Evolutionary conservation across 2,329 filamentous ascomycete genomes (phyloP).

Genomic region (Rutstroemia sydowiana): DNA sequence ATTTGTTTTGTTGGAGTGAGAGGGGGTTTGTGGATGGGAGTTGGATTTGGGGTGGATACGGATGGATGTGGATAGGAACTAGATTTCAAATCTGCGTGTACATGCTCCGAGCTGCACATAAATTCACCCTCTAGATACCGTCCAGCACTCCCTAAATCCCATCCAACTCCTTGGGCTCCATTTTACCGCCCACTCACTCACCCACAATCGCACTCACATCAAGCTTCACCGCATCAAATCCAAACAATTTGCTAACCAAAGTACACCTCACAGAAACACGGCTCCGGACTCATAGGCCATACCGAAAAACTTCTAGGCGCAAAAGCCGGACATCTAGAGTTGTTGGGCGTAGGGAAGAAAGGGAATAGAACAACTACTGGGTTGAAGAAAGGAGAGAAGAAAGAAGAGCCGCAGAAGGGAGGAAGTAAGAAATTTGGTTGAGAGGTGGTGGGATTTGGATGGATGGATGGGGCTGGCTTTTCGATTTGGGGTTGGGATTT

Average conservation of each 20-base stretch:
- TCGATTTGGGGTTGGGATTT: too few relatives aligned
- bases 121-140: too few relatives aligned
- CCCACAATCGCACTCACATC: background rate
- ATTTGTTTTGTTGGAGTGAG: background rate
- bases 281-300: slow-evolving; percentile 52
- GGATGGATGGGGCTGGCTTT: background rate
- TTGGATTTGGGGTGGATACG: background rate
- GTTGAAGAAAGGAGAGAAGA: slow-evolving; percentile 29
- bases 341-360: slow-evolving; percentile 61
- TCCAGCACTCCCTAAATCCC: too few relatives aligned
- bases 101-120: background rate
- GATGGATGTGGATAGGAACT: background rate
- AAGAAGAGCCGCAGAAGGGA: slow-evolving; percentile 21
- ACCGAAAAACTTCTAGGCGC: slow-evolving; percentile 62
- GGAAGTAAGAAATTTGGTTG: slow-evolving; percentile 30
- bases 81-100: background rate
- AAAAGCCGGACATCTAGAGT: slow-evolving; percentile 62
- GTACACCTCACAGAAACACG: slow-evolving; percentile 43
- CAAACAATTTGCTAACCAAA: slow-evolving; percentile 7
- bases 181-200: too few relatives aligned
- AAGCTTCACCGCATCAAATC: too few relatives aligned
- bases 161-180: too few relatives aligned
- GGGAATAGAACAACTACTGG: slow-evolving; percentile 36
- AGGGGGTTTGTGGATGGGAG: background rate
- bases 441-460: slow-evolving; percentile 3